phyloP scores from a whole-genome alignment of 768 basidiomycete genomes.

The Kwoniella newhampshirensis region DNA sequence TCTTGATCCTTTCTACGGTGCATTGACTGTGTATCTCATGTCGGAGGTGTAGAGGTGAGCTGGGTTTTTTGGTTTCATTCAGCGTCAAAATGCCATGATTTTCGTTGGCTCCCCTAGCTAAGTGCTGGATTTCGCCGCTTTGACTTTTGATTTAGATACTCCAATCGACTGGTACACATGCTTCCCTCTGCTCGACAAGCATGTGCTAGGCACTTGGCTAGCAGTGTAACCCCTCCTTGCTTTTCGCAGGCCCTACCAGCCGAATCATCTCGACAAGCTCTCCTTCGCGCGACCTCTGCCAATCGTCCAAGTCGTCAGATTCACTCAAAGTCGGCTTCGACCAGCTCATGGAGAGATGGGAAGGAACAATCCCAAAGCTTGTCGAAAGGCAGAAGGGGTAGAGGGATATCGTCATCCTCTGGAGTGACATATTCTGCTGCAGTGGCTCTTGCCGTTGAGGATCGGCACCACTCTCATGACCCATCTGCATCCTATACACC shows the following conservation, averaged over 20 bases:
- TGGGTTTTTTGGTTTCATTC: background rate
- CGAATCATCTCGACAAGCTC: conserved; percentile 27
- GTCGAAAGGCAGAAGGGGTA: too few relatives aligned
- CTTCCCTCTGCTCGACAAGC: conserved; percentile 19
- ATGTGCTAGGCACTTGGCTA: conserved; percentile 17
- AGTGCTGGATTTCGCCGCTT: background rate
- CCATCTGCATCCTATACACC: too few relatives aligned
- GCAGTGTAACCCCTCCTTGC: background rate
- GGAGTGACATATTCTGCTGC: conserved; percentile 8
- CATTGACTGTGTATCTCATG: too few relatives aligned
- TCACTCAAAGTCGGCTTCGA: conserved; percentile 1
- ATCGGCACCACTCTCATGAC: background rate
- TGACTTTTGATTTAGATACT: too few relatives aligned
- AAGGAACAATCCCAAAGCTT: too few relatives aligned
- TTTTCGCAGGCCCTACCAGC: conserved; percentile 16
- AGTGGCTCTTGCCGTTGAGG: conserved; percentile 7
- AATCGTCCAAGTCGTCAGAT: background rate
- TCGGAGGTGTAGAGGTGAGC: background rate
- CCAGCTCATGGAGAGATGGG: background rate
- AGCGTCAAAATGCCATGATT: conserved; percentile 7
- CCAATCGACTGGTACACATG: conserved; percentile 12
- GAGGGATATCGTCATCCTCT: conserved; percentile 9
- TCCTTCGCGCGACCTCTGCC: conserved; percentile 7
- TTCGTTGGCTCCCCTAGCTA: conserved; percentile 11
- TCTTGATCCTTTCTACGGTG: too few relatives aligned